phyloP scores from a whole-genome alignment of 352 stramenopile genomes.

The Thraustochytrium aureum region DNA sequence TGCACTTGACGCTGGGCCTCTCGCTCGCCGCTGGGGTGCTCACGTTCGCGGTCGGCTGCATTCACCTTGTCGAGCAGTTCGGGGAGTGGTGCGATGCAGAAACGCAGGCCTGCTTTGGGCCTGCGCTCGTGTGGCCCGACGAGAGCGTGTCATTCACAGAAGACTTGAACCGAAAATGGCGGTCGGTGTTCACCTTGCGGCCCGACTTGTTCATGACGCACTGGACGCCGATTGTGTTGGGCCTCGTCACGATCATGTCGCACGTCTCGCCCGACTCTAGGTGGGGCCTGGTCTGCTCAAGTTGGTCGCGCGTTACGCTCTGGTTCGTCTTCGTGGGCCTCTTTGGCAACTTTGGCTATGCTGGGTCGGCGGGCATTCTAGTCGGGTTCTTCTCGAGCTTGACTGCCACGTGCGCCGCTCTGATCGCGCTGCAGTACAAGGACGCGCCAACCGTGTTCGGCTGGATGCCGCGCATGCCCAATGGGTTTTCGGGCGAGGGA shows the following conservation, averaged over 20 bases:
- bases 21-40: not conserved
- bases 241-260: not conserved
- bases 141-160: not conserved
- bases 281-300: not conserved
- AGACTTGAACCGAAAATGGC: constrained; percentile 8
- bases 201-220: constrained; percentile 7
- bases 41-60: not conserved
- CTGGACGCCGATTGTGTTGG: constrained; percentile 19
- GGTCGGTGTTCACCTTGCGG: constrained; percentile 10
- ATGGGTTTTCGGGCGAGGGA: not conserved
- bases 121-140: not conserved
- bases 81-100: not conserved
- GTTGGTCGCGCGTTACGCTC: not conserved
- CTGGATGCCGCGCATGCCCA: not conserved
- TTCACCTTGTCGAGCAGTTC: constrained; percentile 3
- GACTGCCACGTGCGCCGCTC: not conserved
- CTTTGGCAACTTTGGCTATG: constrained; percentile 38
- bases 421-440: constrained; percentile 5
- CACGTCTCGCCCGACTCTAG: constrained; percentile 8
- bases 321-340: constrained; percentile 30
- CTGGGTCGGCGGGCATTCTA: constrained; percentile 18
- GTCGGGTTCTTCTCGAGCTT: constrained; percentile 5
- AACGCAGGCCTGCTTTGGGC: not conserved
- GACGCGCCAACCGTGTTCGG: not conserved
- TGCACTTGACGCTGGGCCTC: no score